These are phyloP conservation scores for Euphrasia arctica DNA, from an alignment of 305 asterid genomes.

Conservation along the genomic window DNA sequence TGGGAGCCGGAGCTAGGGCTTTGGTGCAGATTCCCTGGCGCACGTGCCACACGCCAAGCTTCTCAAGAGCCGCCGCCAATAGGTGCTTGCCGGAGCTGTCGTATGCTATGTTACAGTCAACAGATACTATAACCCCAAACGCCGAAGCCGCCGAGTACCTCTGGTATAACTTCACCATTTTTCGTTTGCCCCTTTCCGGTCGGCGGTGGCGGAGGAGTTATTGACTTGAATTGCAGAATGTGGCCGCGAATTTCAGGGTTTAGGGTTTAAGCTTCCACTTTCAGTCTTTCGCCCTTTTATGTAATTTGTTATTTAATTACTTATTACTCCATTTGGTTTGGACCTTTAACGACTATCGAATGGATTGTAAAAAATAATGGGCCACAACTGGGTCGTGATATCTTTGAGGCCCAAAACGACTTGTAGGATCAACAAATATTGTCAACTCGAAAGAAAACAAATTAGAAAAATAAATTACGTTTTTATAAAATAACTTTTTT, in stretches of 20 bases:
- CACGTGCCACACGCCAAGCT: no score
- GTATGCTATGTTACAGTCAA: no score
- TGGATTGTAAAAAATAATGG: neutral
- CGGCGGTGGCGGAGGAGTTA: conserved; percentile 26
- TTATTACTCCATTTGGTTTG: neutral
- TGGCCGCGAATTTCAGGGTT: conserved; percentile 24
- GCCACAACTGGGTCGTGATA: neutral
- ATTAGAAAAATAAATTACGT: no score
- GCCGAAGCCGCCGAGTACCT: conserved; percentile 68
- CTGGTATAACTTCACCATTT: conserved; percentile 84
- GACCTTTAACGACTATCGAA: neutral
- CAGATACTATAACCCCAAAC: conserved; percentile 58
- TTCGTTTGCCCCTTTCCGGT: conserved; percentile 15
- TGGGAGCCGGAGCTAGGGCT: no score
- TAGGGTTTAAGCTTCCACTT: conserved; percentile 35
- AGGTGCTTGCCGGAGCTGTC: no score
- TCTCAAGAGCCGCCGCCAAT: no score
- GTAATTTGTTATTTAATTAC: neutral
- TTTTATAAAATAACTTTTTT: no score
- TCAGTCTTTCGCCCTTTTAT: neutral
- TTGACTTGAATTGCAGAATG: conserved; percentile 16
- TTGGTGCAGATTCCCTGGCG: no score
- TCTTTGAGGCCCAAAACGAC: no score
- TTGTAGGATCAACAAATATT: neutral
- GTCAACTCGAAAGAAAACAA: no score